phyloP scores from a whole-genome alignment of 2,329 filamentous ascomycete genomes.

The Fusarium sp. region DNA sequence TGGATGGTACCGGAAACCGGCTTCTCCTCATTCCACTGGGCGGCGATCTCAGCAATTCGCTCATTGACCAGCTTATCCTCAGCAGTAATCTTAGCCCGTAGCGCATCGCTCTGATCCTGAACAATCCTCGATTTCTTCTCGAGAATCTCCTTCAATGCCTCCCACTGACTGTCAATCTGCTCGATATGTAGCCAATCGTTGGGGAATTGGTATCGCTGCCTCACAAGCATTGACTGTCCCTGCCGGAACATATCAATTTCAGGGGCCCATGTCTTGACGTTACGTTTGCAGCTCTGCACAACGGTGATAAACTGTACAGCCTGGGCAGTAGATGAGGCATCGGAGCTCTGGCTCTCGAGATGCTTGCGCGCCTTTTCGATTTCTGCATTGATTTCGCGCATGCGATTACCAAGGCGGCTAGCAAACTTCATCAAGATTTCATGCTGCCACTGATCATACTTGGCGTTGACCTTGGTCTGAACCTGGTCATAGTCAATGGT shows the following conservation, averaged over 20 bases:
- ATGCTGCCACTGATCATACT: conserved; percentile 99
- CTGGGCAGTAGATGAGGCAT: conserved; percentile 95
- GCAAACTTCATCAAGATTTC: conserved; percentile 97
- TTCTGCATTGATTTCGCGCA: conserved; percentile 93
- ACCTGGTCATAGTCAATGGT: conserved; percentile 99
- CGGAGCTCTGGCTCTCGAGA: conserved; percentile 91
- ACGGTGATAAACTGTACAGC: conserved; percentile 99
- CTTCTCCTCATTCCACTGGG: conserved; percentile 96
- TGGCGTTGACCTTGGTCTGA: conserved; percentile 97
- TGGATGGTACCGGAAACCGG: conserved; percentile 95
- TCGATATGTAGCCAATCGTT: conserved; percentile 96
- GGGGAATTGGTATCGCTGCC: conserved; percentile 94
- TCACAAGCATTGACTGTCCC: conserved; percentile 90
- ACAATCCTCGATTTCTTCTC: conserved; percentile 95
- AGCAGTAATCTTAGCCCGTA: conserved; percentile 93
- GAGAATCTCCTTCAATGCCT: conserved; percentile 91
- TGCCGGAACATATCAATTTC: conserved; percentile 97
- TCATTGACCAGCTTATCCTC: conserved; percentile 93
- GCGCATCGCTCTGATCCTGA: conserved; percentile 93
- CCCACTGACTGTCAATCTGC: conserved; percentile 97
- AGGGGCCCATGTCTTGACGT: conserved; percentile 93
- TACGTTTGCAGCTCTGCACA: conserved; percentile 95
- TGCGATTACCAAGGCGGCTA: conserved; percentile 86
- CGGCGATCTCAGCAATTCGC: conserved; percentile 87
- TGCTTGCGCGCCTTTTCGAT: conserved; percentile 92